Conservation (phyloP, 2,329 filamentous ascomycete genomes). For the Trichoderma sp. region DNA sequence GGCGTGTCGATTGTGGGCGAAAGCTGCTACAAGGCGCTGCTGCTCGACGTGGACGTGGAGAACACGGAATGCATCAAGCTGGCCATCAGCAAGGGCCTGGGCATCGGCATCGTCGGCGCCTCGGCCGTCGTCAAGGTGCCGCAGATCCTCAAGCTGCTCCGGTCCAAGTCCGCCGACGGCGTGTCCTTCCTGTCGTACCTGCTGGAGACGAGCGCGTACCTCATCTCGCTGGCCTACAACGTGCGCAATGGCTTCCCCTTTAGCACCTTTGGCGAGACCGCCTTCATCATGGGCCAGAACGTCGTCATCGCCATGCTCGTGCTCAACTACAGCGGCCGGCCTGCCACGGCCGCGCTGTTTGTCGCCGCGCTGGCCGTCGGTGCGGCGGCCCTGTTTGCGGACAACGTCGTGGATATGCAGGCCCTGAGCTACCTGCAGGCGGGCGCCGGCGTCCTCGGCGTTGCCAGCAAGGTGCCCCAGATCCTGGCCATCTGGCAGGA, state of each 20-base stretch:
- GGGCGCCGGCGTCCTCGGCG: slow-evolving; percentile 74
- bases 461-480: slow-evolving; percentile 92
- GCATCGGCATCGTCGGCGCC: slow-evolving; percentile 87
- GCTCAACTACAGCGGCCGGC: slow-evolving; percentile 72
- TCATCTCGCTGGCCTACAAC: slow-evolving; percentile 91
- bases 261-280: slow-evolving; percentile 94
- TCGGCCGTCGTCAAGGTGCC: slow-evolving; percentile 93
- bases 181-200: slow-evolving; percentile 88
- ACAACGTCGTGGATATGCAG: slow-evolving; percentile 61
- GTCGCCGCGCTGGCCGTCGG: slow-evolving; percentile 70
- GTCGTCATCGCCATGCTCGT: slow-evolving; percentile 84
- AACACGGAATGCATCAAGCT: slow-evolving; percentile 81
- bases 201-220: slow-evolving; percentile 82
- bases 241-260: slow-evolving; percentile 88
- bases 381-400: slow-evolving; percentile 66
- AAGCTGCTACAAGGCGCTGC: slow-evolving; percentile 78
- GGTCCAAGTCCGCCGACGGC: slow-evolving; percentile 75
- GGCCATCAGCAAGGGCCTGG: slow-evolving; percentile 85
- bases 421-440: slow-evolving; percentile 75
- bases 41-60: slow-evolving; percentile 79
- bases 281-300: slow-evolving; percentile 88
- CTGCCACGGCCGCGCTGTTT: slow-evolving; percentile 68
- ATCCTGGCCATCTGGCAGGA: slow-evolving; percentile 81
- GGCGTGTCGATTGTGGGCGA: slow-evolving; percentile 77
- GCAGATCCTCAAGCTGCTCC: slow-evolving; percentile 88